These are phyloP conservation scores for Chlorella variabilis DNA, from an alignment of 163 green algal genomes.

Conservation along the genomic window DNA sequence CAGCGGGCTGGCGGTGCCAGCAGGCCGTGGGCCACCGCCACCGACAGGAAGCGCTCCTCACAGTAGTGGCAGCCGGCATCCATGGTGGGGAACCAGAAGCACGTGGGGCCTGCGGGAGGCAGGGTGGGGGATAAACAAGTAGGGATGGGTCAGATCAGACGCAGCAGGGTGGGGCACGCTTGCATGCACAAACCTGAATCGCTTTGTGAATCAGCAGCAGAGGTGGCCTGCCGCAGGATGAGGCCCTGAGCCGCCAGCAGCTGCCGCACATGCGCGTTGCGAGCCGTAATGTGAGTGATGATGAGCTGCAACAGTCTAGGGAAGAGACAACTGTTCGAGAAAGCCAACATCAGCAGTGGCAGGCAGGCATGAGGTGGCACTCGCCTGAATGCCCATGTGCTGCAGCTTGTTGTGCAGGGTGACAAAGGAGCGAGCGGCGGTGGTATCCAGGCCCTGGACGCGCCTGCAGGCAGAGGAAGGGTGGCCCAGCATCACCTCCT, in stretches of 20 bases:
- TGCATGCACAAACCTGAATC: not conserved
- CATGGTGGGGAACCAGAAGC: slow-evolving; percentile 47
- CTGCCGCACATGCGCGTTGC: not conserved
- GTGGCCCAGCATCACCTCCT: no score
- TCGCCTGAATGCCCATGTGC: slow-evolving; percentile 36
- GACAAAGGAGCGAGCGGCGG: slow-evolving; percentile 71
- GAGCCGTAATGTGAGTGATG: slow-evolving; percentile 41
- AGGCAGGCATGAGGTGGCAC: not conserved
- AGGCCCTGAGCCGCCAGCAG: slow-evolving; percentile 45
- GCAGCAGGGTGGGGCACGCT: not conserved
- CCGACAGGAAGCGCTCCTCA: slow-evolving; percentile 54
- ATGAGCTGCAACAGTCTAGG: slow-evolving; percentile 21
- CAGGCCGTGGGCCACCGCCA: slow-evolving; percentile 46
- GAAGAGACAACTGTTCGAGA: not conserved
- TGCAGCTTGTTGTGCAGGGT: slow-evolving; percentile 49
- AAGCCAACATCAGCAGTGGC: not conserved
- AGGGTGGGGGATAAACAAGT: not conserved
- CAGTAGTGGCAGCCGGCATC: slow-evolving; percentile 55
- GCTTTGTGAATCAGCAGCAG: not conserved
- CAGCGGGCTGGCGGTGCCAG: not conserved
- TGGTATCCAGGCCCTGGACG: slow-evolving; percentile 74
- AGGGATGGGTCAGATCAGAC: not conserved
- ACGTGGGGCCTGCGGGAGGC: not conserved
- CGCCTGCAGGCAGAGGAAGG: slow-evolving; percentile 20
- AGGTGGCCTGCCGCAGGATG: slow-evolving; percentile 16